These are phyloP conservation scores for Tuber brumale DNA, from an alignment of 495 filamentous ascomycete species.

Conservation along the genomic window DNA sequence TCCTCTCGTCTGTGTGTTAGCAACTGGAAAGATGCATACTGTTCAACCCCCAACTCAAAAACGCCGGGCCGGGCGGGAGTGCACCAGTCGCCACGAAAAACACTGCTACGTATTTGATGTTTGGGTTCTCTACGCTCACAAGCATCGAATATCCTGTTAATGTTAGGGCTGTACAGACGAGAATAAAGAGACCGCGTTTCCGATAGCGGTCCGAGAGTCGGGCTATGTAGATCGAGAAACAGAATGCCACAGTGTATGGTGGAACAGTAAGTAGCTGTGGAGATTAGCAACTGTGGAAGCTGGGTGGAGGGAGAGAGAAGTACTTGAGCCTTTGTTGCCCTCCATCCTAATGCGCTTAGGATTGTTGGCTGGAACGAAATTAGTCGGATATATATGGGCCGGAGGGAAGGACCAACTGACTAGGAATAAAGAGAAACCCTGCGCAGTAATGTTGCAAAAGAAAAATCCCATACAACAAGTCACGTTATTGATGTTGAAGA, in stretches of 20 bases:
- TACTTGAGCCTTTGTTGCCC: conserved; percentile 52
- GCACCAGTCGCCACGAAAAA: conserved; percentile 68
- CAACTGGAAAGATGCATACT: conserved; percentile 28
- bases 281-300: not conserved
- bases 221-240: conserved; percentile 54
- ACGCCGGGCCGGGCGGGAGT: conserved; percentile 58
- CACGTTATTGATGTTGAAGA: conserved; percentile 66
- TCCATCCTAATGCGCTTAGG: conserved; percentile 62
- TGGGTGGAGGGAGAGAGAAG: not conserved
- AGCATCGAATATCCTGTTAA: conserved; percentile 63
- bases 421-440: conserved; percentile 71
- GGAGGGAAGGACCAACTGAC: conserved; percentile 42
- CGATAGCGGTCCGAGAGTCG: conserved; percentile 54
- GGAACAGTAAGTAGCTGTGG: conserved; percentile 62
- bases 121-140: conserved; percentile 49
- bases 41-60: conserved; percentile 54
- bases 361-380: conserved; percentile 56
- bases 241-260: conserved; percentile 59
- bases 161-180: conserved; percentile 51
- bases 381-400: not conserved
- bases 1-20: not conserved
- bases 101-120: conserved; percentile 62
- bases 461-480: conserved; percentile 68
- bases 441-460: conserved; percentile 67
- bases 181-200: conserved; percentile 59